Evolutionary conservation across 176 grass and related monocot species (phyloP).

Genomic region (Carex parvula): DNA sequence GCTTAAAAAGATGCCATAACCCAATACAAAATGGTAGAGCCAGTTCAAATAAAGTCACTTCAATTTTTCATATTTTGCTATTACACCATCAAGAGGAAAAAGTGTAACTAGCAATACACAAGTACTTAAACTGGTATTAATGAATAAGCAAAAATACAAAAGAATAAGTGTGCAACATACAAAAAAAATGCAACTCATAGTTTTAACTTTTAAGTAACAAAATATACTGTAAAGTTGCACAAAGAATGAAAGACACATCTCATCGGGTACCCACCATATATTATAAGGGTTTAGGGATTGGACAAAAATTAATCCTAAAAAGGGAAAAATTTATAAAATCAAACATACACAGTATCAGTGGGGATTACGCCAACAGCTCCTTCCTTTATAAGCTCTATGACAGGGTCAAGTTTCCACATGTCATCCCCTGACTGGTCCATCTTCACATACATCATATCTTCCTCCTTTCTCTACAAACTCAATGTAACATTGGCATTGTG

Average conservation of each 20-base stretch:
- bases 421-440: conserved; percentile 64
- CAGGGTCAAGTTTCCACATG: conserved; percentile 71
- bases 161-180: background rate
- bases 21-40: background rate
- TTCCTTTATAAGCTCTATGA: conserved; percentile 66
- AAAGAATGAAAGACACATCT: background rate
- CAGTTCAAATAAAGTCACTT: background rate
- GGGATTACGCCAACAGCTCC: conserved; percentile 82
- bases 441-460: conserved; percentile 54
- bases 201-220: background rate
- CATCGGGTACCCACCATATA: background rate
- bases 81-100: background rate
- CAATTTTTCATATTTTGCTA: background rate
- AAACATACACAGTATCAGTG: conserved; percentile 80
- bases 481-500: background rate
- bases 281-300: background rate
- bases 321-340: background rate
- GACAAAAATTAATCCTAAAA: background rate
- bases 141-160: background rate
- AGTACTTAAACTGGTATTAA: background rate
- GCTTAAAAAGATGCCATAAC: background rate
- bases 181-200: background rate
- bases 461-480: conserved; percentile 56
- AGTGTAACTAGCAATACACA: background rate
- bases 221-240: background rate